Evolutionary conservation across 179 eudicot species (phyloP).

Genomic region (Silene coronaria): DNA sequence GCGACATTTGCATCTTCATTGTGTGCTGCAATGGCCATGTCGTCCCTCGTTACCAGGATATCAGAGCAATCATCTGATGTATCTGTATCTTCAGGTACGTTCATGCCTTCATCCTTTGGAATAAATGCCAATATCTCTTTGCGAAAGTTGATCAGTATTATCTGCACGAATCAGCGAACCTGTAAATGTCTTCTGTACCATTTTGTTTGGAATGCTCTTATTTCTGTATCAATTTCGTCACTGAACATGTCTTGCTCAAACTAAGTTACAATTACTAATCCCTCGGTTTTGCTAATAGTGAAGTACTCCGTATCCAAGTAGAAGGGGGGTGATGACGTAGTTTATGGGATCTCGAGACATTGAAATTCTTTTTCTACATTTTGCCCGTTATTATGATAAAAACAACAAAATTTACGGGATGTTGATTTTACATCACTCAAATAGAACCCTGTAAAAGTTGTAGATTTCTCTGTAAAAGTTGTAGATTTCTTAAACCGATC

Average conservation of each 20-base stretch:
- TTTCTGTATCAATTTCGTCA: too few species aligned
- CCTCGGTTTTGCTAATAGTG: too few species aligned
- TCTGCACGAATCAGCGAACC: slow-evolving; percentile 29
- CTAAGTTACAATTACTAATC: neutral
- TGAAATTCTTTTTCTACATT: too few species aligned
- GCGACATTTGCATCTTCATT: slow-evolving; percentile 90
- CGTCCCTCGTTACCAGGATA: slow-evolving; percentile 54
- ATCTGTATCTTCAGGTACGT: slow-evolving; percentile 33
- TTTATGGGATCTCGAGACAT: too few species aligned
- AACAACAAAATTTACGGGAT: neutral
- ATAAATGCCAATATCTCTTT: slow-evolving; percentile 77
- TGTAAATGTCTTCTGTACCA: neutral
- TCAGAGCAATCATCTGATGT: slow-evolving; percentile 68
- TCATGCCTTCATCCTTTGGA: slow-evolving; percentile 30
- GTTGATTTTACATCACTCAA: neutral
- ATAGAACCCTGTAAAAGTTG: too few species aligned
- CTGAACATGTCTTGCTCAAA: too few species aligned
- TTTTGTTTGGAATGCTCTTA: too few species aligned
- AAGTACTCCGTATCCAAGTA: neutral
- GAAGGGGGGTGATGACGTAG: neutral
- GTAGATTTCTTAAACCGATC: too few species aligned
- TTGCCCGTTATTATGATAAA: too few species aligned
- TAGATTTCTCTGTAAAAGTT: too few species aligned
- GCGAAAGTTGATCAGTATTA: slow-evolving; percentile 74
- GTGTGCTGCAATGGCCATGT: slow-evolving; percentile 72